Evolutionary conservation across 305 asterid genomes (phyloP).

Genomic region (Fraxinus velutina): DNA sequence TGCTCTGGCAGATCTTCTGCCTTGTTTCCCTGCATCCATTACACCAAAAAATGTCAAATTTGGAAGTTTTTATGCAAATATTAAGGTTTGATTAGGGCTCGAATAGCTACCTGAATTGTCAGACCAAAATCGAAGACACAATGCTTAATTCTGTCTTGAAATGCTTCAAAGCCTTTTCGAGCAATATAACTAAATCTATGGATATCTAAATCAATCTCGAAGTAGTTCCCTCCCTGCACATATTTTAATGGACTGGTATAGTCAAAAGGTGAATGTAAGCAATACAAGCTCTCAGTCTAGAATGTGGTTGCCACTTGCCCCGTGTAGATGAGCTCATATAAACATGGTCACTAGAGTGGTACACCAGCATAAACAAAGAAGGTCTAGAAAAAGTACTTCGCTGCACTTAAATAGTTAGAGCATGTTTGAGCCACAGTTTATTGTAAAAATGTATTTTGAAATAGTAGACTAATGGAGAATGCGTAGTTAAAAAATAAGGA

Average conservation of each 20-base stretch:
- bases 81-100: not conserved
- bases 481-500: too few relatives aligned
- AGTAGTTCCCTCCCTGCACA: constrained; percentile 77
- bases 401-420: not conserved
- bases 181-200: constrained; percentile 87
- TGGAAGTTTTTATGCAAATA: not conserved
- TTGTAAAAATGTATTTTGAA: too few relatives aligned
- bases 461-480: too few relatives aligned
- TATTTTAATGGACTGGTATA: constrained; percentile 1
- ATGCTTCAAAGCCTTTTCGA: constrained; percentile 83
- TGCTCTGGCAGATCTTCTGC: constrained; percentile 80
- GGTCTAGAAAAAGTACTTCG: not conserved
- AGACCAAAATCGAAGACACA: constrained; percentile 84
- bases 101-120: constrained; percentile 69
- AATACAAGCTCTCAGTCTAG: not conserved
- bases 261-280: not conserved
- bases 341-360: not conserved
- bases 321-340: not conserved
- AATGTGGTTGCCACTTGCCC: not conserved
- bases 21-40: constrained; percentile 68
- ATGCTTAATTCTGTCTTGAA: constrained; percentile 73
- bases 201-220: constrained; percentile 85
- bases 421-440: too few relatives aligned
- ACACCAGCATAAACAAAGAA: not conserved
- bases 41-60: constrained; percentile 9